Evolutionary conservation across 768 basidiomycete genomes (phyloP).

Genomic region (Psilocybe cubensis): DNA sequence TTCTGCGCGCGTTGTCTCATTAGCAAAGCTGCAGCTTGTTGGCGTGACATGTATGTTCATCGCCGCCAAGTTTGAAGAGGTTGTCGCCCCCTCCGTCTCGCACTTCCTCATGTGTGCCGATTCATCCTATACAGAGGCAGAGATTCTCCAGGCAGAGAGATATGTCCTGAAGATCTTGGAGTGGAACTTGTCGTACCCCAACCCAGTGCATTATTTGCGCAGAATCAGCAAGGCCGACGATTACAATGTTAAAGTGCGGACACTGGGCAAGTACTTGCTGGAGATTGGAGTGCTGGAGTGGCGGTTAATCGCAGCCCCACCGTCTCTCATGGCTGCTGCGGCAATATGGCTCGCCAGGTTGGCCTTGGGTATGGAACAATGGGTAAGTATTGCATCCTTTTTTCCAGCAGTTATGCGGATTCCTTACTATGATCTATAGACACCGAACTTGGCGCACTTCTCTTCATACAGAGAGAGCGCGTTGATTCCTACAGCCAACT

Average conservation of each 20-base stretch:
- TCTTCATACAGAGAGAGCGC: slow-evolving; percentile 89
- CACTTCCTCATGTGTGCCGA: slow-evolving; percentile 89
- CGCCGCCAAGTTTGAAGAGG: slow-evolving; percentile 95
- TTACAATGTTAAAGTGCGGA: slow-evolving; percentile 90
- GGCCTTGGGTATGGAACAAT: slow-evolving; percentile 80
- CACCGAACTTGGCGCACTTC: slow-evolving; percentile 90
- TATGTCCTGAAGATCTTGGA: slow-evolving; percentile 93
- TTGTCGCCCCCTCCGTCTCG: slow-evolving; percentile 86
- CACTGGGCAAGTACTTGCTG: slow-evolving; percentile 91
- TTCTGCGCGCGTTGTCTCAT: slow-evolving; percentile 77
- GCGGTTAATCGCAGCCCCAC: slow-evolving; percentile 78
- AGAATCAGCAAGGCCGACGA: slow-evolving; percentile 96
- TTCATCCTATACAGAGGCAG: slow-evolving; percentile 85
- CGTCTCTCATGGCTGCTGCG: slow-evolving; percentile 88
- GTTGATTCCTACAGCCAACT: slow-evolving; percentile 84
- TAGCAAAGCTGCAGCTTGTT: slow-evolving; percentile 94
- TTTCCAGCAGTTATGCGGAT: not conserved
- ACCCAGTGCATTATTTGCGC: slow-evolving; percentile 91
- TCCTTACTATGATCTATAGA: slow-evolving; percentile 36
- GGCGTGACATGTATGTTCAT: slow-evolving; percentile 94
- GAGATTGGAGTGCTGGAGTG: slow-evolving; percentile 92
- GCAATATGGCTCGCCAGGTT: slow-evolving; percentile 89
- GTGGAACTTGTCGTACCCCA: slow-evolving; percentile 92
- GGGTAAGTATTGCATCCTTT: slow-evolving; percentile 73
- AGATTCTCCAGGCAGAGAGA: slow-evolving; percentile 71